Evolutionary conservation across 768 basidiomycete genomes (phyloP).

Genomic region (Tricholoma flavovirens): DNA sequence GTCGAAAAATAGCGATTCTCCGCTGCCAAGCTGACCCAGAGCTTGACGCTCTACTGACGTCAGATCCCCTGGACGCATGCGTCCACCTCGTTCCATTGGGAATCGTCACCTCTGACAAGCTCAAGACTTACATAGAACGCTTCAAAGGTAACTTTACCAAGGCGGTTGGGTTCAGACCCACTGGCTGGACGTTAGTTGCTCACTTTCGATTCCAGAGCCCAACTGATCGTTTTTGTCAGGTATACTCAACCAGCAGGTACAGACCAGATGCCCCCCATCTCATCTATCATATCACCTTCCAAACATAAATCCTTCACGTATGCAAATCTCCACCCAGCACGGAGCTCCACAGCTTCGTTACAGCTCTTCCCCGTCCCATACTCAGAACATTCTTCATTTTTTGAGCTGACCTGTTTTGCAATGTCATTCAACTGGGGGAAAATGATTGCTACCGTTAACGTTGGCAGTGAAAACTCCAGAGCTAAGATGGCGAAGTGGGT

Average conservation of each 20-base stretch:
- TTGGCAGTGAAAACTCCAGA: slow-evolving; percentile 65
- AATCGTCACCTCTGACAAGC: slow-evolving; percentile 66
- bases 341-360: slow-evolving; percentile 62
- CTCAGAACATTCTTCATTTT: slow-evolving; percentile 95
- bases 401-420: slow-evolving; percentile 92
- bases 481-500: slow-evolving; percentile 90
- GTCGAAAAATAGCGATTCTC: slow-evolving; percentile 76
- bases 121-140: slow-evolving; percentile 70
- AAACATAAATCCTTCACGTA: slow-evolving; percentile 66
- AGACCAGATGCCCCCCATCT: slow-evolving; percentile 56
- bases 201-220: background rate
- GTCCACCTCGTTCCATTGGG: slow-evolving; percentile 86
- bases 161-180: slow-evolving; percentile 83
- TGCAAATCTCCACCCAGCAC: slow-evolving; percentile 58
- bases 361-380: slow-evolving; percentile 85
- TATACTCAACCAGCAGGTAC: slow-evolving; percentile 63
- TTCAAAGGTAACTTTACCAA: slow-evolving; percentile 68
- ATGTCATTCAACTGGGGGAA: slow-evolving; percentile 78
- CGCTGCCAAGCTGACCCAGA: slow-evolving; percentile 83
- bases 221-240: slow-evolving; percentile 28
- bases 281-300: slow-evolving; percentile 60
- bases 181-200: slow-evolving; percentile 88
- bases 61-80: slow-evolving; percentile 66
- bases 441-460: slow-evolving; percentile 96
- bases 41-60: slow-evolving; percentile 69